Percentiles rank a stretch among this genome's conserved stretches.
phyloP scores from a whole-genome alignment of 2,329 filamentous ascomycete genomes.

The Epichloe sylvatica region DNA sequence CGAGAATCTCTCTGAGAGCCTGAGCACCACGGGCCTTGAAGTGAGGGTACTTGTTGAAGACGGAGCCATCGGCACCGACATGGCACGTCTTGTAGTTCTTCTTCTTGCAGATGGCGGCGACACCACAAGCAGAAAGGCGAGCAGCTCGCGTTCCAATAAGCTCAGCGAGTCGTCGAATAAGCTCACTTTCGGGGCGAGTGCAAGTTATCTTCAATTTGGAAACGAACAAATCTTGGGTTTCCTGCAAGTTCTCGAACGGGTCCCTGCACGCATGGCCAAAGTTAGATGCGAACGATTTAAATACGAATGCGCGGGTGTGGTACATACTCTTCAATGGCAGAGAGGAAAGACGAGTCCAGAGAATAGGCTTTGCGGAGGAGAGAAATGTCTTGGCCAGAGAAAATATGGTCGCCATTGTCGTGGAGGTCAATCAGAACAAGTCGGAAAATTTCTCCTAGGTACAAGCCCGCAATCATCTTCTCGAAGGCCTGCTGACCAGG shows the following conservation, averaged over 20 bases:
- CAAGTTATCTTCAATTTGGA: slow-evolving; percentile 58
- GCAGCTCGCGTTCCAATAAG: slow-evolving; percentile 90
- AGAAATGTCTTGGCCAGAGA: slow-evolving; percentile 68
- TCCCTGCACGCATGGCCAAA: slow-evolving; percentile 40
- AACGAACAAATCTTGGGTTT: slow-evolving; percentile 72
- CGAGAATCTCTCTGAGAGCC: slow-evolving; percentile 86
- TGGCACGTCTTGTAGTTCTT: slow-evolving; percentile 80
- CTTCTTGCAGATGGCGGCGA: slow-evolving; percentile 94
- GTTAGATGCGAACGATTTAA: neutral
- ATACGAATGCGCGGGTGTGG: neutral
- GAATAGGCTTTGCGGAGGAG: slow-evolving; percentile 76
- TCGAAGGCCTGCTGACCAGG: slow-evolving; percentile 92
- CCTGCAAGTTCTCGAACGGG: slow-evolving; percentile 85
- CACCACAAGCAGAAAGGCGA: slow-evolving; percentile 83
- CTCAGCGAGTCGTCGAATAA: slow-evolving; percentile 78
- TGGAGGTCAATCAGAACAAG: slow-evolving; percentile 74
- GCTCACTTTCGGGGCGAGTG: slow-evolving; percentile 68
- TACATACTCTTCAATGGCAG: slow-evolving; percentile 72
- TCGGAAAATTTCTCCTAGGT: slow-evolving; percentile 89
- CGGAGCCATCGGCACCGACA: slow-evolving; percentile 90
- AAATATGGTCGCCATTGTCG: slow-evolving; percentile 65
- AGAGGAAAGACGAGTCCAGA: slow-evolving; percentile 85
- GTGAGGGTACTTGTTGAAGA: slow-evolving; percentile 98
- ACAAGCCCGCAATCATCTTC: slow-evolving; percentile 94
- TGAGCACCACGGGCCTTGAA: slow-evolving; percentile 87